Evolutionary conservation across 2,329 filamentous ascomycete species (phyloP).

Genomic region (Talaromyces marneffei): DNA sequence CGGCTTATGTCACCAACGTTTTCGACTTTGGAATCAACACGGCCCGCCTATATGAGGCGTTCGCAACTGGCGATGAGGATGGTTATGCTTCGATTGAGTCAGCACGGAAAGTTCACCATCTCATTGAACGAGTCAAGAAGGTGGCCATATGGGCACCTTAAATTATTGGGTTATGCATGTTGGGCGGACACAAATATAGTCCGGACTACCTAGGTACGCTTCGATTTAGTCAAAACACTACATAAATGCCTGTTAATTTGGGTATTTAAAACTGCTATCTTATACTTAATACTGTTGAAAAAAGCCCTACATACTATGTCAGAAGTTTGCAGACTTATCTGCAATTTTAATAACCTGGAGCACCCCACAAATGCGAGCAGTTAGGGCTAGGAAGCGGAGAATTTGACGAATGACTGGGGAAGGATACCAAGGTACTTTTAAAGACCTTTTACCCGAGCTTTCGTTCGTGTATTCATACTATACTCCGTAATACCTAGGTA

Average conservation of each 20-base stretch:
- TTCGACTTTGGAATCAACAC: conserved; percentile 1
- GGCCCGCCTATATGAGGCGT: conserved; percentile 12
- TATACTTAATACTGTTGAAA: no score
- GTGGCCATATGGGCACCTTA: conserved; percentile 12
- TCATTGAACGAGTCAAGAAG: conserved; percentile 9
- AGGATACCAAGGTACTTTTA: not conserved
- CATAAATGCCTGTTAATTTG: not conserved
- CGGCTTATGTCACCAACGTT: not conserved
- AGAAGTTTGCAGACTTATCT: not conserved
- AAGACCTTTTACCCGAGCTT: not conserved
- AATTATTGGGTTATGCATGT: not conserved
- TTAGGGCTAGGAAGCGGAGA: not conserved
- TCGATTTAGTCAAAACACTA: no score
- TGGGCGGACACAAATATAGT: no score
- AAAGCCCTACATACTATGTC: not conserved
- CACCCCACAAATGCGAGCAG: not conserved
- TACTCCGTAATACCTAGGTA: not conserved
- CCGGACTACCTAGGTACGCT: no score
- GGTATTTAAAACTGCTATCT: not conserved
- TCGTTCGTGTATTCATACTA: no score
- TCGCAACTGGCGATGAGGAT: conserved; percentile 5
- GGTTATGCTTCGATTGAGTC: conserved; percentile 12
- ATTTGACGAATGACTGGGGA: not conserved
- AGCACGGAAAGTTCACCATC: conserved; percentile 8
- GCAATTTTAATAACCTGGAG: not conserved